These are phyloP conservation scores for Neurospora tetrasperma DNA, from an alignment of 495 filamentous ascomycete species.

Conservation along the genomic window DNA sequence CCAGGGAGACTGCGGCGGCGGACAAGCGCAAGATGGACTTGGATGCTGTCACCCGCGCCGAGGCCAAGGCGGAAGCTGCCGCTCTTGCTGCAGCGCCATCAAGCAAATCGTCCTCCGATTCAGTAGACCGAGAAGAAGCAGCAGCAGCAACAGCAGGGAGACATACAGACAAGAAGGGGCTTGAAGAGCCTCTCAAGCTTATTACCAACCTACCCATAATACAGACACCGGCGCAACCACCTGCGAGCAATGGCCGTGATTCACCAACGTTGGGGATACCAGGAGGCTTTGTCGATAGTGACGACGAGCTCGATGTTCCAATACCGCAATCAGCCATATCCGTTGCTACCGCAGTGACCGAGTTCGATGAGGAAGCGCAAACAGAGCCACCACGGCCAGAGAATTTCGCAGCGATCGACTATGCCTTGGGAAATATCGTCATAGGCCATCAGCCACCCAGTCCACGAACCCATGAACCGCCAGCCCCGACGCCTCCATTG, in stretches of 20 bases:
- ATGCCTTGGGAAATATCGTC: slow-evolving; percentile 12
- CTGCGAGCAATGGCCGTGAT: slow-evolving; percentile 29
- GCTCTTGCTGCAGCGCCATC: slow-evolving; percentile 10
- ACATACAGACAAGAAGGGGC: slow-evolving; percentile 4
- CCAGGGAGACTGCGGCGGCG: slow-evolving; percentile 32
- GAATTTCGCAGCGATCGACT: slow-evolving; percentile 15
- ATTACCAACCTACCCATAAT: slow-evolving; percentile 17
- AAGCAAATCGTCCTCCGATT: not conserved
- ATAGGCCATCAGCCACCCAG: not conserved
- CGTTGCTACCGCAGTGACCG: slow-evolving; percentile 49
- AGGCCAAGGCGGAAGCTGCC: slow-evolving; percentile 24
- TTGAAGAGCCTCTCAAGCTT: slow-evolving; percentile 21
- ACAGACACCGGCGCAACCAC: not conserved
- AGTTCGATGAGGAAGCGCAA: slow-evolving; percentile 63
- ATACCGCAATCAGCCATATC: slow-evolving; percentile 43
- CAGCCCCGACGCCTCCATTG: not conserved
- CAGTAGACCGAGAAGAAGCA: slow-evolving; percentile 1
- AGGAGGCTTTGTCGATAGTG: slow-evolving; percentile 37
- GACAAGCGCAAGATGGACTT: slow-evolving; percentile 32
- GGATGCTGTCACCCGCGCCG: slow-evolving; percentile 27
- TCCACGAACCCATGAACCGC: not conserved
- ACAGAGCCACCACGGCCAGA: slow-evolving; percentile 36
- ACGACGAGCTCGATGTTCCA: not conserved
- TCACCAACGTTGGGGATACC: slow-evolving; percentile 65
- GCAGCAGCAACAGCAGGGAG: not conserved